Evolutionary conservation across 306 rosid genomes (phyloP).

Genomic region (Cucurbita maxima): DNA sequence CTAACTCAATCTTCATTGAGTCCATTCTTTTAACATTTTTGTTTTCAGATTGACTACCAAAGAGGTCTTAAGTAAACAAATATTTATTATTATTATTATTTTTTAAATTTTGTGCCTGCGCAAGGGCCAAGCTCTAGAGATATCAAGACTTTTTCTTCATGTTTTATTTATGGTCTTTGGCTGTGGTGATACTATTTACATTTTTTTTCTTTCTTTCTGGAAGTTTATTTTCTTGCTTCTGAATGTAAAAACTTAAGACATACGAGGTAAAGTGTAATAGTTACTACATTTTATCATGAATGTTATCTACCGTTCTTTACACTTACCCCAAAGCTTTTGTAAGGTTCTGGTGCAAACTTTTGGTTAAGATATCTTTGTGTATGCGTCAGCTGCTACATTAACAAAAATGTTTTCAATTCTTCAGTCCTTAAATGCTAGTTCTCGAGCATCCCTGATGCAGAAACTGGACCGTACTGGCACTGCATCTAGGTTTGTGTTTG

Average conservation of each 20-base stretch:
- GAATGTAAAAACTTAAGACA: background rate
- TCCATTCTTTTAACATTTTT: too few species aligned
- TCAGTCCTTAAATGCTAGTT: slow-evolving; percentile 75
- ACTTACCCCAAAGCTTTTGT: background rate
- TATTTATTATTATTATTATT: too few species aligned
- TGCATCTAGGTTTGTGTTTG: slow-evolving; percentile 40
- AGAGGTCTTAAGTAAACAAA: too few species aligned
- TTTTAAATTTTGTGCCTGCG: background rate
- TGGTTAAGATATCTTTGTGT: background rate
- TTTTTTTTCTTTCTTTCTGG: background rate
- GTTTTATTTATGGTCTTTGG: background rate
- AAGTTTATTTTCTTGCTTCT: background rate
- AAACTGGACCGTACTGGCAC: slow-evolving; percentile 88
- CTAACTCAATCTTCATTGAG: too few species aligned
- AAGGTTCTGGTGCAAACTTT: background rate
- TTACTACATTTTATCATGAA: background rate
- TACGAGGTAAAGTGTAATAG: background rate
- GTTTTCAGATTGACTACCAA: too few species aligned
- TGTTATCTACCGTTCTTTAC: background rate
- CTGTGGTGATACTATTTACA: background rate
- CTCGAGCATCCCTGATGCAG: slow-evolving; percentile 90
- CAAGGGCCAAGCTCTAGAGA: background rate
- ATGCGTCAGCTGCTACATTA: background rate
- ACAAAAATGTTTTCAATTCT: background rate
- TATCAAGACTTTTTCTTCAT: background rate